A percentile compares a stretch with the other conserved stretches of the same genome.
phyloP scores from a whole-genome alignment of 352 stramenopile genomes.

The Globisporangium lucens region DNA sequence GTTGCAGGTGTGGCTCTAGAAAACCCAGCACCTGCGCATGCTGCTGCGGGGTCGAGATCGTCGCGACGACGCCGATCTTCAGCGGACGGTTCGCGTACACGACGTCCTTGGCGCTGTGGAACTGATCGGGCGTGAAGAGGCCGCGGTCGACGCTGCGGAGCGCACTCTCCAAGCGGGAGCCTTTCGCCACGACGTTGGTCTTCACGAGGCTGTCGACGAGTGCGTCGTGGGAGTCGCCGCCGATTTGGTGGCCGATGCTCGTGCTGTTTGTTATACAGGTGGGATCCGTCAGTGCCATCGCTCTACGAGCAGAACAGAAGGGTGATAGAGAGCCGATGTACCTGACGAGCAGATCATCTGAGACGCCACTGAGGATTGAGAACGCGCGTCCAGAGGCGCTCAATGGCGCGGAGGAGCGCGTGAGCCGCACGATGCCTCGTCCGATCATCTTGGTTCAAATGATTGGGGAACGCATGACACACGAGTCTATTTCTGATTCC shows the following conservation, averaged over 20 bases:
- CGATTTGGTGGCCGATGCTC: slow-evolving; percentile 82
- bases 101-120: slow-evolving; percentile 21
- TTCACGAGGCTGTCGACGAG: slow-evolving; percentile 80
- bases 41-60: slow-evolving; percentile 85
- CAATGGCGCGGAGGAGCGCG: not conserved
- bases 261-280: slow-evolving; percentile 36
- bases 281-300: not conserved
- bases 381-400: slow-evolving; percentile 16
- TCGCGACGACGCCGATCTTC: slow-evolving; percentile 75
- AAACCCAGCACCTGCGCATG: slow-evolving; percentile 74
- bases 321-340: slow-evolving; percentile 6
- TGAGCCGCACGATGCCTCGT: not conserved
- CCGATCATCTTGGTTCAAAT: slow-evolving; percentile 5
- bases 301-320: not conserved
- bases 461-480: not conserved
- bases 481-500: not conserved
- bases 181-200: slow-evolving; percentile 55
- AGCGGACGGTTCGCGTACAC: slow-evolving; percentile 75
- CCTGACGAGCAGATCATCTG: slow-evolving; percentile 75
- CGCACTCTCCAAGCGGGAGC: slow-evolving; percentile 58
- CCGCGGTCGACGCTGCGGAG: slow-evolving; percentile 65
- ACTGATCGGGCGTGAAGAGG: slow-evolving; percentile 44
- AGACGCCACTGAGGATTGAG: slow-evolving; percentile 70
- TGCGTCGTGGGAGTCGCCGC: slow-evolving; percentile 53
- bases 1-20: slow-evolving; percentile 62